These are phyloP conservation scores for Graphium sp. DNA, from an alignment of 2,329 filamentous ascomycete species.

Conservation along the genomic window DNA sequence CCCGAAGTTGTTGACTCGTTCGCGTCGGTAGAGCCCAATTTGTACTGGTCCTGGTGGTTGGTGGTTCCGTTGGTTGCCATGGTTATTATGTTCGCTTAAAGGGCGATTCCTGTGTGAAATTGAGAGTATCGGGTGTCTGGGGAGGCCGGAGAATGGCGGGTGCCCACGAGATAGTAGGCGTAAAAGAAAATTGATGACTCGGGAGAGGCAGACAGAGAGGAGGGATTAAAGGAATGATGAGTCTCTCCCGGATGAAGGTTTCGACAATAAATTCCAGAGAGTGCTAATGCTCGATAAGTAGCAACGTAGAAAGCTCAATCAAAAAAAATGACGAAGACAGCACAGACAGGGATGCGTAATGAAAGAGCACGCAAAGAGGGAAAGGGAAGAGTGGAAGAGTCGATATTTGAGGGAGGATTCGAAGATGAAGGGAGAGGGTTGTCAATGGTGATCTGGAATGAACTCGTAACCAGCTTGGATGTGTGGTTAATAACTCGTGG, in stretches of 20 bases:
- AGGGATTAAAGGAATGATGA: constrained; percentile 1
- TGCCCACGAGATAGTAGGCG: not conserved
- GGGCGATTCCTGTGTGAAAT: constrained; percentile 1
- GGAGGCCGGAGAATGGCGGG: too few relatives aligned
- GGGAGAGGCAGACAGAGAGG: constrained; percentile 1
- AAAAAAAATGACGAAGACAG: constrained; percentile 2
- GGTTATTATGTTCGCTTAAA: constrained; percentile 8
- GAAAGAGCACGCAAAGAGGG: not conserved
- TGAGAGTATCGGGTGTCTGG: not conserved
- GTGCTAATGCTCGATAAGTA: not conserved
- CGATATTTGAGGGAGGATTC: constrained; percentile 1
- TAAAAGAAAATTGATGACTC: constrained; percentile 1
- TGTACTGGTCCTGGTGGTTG: constrained; percentile 25
- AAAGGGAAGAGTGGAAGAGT: constrained; percentile 1
- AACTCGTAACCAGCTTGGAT: too few relatives aligned
- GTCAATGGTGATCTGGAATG: not conserved
- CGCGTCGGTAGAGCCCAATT: constrained; percentile 16
- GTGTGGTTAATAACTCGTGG: too few relatives aligned
- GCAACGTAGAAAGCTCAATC: constrained; percentile 4
- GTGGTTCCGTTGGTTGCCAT: constrained; percentile 44
- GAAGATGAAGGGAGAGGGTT: constrained; percentile 1
- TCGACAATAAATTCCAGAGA: not conserved
- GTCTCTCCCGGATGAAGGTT: constrained; percentile 1
- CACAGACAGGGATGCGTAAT: not conserved
- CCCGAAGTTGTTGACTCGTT: constrained; percentile 12